Evolutionary conservation across 257 asterid genomes (phyloP), one percentile per base, ranked within the genome.

Genomic region (Petunia axillaris): DNA sequence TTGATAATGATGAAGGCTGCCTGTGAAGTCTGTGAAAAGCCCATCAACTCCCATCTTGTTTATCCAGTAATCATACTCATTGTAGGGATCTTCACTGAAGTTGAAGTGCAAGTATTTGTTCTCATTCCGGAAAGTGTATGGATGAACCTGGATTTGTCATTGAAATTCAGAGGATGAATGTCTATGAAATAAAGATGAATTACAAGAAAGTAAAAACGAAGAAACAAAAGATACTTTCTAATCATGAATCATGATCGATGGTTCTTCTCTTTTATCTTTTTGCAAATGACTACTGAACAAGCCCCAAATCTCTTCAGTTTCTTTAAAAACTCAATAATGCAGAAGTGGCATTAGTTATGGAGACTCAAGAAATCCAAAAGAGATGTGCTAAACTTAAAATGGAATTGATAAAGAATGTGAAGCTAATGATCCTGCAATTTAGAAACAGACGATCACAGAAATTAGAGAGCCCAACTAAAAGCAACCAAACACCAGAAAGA

Each of bases 81-180:
- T 89, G 75, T 92, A 94, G 6, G 99, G 96, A 86, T 96, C 99
- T 82, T 87, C 88, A 50, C 97, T 91, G 90, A 90, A 96, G 90
- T 96, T 96, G 88, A 92, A 90, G 87, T 94, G 97, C 85, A 93
- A 80, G 86, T 54, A 93, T 79, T 68, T 6, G 77, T 93, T 87
- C 94, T 96, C 99, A 54, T 96, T 96, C 78, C 95, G 87, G 86
- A 65, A 96, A 1, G 97, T 94, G 86, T 96, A 92, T 8, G 99
- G 98, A 64, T 96, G 99, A 81, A 96, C 98, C 99, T 95, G 93
- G 36, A 85, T 55, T 59, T 39, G 71, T n/a, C 57, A 54, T 44
- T 52, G 74, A 16, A 64, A 52, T 2, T 41, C 37, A 74, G 44
- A 50, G 36, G 66, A 81, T 40, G 64, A 80, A 9, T 40, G 9